Base-by-base conservation (phyloP, 1,284 basidiomycete genomes). In the Volvariella volvacea region DNA sequence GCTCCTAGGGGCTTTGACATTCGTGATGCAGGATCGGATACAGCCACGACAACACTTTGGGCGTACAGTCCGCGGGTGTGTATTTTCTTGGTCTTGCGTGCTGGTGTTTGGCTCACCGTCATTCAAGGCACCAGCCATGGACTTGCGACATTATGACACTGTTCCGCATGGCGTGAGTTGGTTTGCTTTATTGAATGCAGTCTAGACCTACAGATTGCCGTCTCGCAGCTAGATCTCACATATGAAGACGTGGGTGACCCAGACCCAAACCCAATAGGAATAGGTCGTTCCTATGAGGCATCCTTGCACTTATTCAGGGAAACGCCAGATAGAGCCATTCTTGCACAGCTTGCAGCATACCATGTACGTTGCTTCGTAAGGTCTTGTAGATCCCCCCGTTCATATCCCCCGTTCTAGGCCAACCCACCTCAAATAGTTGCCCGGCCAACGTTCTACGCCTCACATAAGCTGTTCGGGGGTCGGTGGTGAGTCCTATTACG, bases 181-280 rank as follows among this genome's bases (percentile, higher is more conserved):
- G 38, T 22, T 19, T 31, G 22, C 28, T 40, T 30, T 20, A 28
- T 31, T 16, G 28, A 20, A 28, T 28, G 8, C 7, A n/a, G 28
- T 22, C 30, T 44, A 38, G 22, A 28, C 19, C 47, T 20, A 43
- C 8, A 37, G n/a, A 42, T 37, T 6, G 12, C 6, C 12, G 6
- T 28, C 25, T 28, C 10, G 3, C 41, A 67, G 65, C 57, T 70
- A 10, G 65, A 70, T 41, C 57, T 70, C 2, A 52, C 66, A 6
- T 70, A 70, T 46, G 68, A 71, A 51, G 68, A 71, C 40, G 66
- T 70, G 3, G 68, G 66, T 3, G 53, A 69, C 44, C 67, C 67
- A 2, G 61, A 68, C 44, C 67, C 67, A 2, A 59, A 64, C 37
- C 68, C 68, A 6, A 57, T 54, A 6, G 66, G 67, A 21, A 56